Conservation (phyloP, 2,329 filamentous ascomycete species). For the Pseudocercospora cruenta region DNA sequence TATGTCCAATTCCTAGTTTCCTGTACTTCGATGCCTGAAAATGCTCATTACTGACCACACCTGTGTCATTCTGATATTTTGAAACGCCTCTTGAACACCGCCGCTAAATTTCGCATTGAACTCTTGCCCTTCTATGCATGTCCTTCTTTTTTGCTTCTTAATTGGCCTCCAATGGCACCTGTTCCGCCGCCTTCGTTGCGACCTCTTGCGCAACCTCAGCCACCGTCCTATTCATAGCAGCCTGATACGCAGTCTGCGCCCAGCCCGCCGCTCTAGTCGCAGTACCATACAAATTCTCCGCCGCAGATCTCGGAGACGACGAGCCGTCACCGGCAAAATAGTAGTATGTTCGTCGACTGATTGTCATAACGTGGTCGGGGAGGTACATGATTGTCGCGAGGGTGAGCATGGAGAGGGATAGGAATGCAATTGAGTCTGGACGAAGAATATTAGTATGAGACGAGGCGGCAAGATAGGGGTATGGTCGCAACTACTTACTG, state of each 20-base stretch:
- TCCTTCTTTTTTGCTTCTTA: background rate
- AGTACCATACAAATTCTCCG: slow-evolving; percentile 25
- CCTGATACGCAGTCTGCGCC: slow-evolving; percentile 30
- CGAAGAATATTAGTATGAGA: background rate
- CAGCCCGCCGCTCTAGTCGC: slow-evolving; percentile 28
- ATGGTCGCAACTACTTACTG: slow-evolving; percentile 63
- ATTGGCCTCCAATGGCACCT: slow-evolving; percentile 11
- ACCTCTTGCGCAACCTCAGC: slow-evolving; percentile 26
- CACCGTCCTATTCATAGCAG: slow-evolving; percentile 26
- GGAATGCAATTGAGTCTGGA: slow-evolving; percentile 85
- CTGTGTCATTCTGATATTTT: background rate
- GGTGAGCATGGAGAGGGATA: slow-evolving; percentile 81
- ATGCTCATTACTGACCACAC: slow-evolving; percentile 7
- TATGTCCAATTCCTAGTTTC: background rate
- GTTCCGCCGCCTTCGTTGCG: slow-evolving; percentile 22
- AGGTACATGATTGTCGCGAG: slow-evolving; percentile 91
- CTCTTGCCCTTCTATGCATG: background rate
- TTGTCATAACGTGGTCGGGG: slow-evolving; percentile 82
- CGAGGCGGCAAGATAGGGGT: slow-evolving; percentile 5
- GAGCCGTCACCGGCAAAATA: slow-evolving; percentile 79
- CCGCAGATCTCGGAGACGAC: slow-evolving; percentile 22
- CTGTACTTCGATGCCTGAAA: background rate
- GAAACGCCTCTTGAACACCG: slow-evolving; percentile 2
- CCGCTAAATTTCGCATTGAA: background rate
- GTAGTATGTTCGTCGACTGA: slow-evolving; percentile 86